phyloP scores from a whole-genome alignment of 208 protist species.

The Acanthamoeba castellanii region DNA sequence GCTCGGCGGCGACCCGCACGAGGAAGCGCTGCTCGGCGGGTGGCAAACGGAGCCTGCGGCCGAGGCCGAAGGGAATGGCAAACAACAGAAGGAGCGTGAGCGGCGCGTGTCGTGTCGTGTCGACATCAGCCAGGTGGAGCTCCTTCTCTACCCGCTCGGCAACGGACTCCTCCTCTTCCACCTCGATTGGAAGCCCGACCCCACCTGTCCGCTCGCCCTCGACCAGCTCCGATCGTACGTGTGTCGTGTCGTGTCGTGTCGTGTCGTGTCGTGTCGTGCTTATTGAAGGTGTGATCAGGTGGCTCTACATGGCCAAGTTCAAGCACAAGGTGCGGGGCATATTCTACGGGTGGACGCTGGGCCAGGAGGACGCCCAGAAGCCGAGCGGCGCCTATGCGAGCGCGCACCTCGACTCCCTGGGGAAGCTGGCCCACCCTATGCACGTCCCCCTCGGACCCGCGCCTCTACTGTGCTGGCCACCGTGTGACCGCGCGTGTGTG shows the following conservation, averaged over 20 bases:
- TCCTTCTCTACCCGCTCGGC: neutral
- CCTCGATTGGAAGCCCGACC: conserved; percentile 2
- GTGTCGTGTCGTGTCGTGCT: too few relatives aligned
- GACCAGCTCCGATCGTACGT: neutral
- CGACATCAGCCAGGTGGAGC: neutral
- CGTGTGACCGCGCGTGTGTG: neutral
- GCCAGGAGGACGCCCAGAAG: neutral
- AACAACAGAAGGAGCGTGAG: neutral
- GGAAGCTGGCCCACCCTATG: neutral
- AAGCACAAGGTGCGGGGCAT: neutral
- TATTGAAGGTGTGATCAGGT: neutral
- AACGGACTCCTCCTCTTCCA: conserved; percentile 24
- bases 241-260: too few relatives aligned
- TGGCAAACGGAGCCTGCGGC: neutral
- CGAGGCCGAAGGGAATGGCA: neutral
- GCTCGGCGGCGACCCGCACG: neutral
- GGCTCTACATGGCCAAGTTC: conserved; percentile 51
- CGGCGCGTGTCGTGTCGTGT: neutral
- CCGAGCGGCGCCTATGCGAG: neutral
- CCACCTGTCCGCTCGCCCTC: neutral
- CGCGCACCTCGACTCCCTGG: neutral
- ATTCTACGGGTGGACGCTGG: conserved; percentile 29
- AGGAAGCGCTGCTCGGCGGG: neutral
- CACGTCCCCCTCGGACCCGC: neutral
- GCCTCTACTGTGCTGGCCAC: too few relatives aligned